Conservation (phyloP, 2,329 filamentous ascomycete species). For the Fusarium equiseti region DNA sequence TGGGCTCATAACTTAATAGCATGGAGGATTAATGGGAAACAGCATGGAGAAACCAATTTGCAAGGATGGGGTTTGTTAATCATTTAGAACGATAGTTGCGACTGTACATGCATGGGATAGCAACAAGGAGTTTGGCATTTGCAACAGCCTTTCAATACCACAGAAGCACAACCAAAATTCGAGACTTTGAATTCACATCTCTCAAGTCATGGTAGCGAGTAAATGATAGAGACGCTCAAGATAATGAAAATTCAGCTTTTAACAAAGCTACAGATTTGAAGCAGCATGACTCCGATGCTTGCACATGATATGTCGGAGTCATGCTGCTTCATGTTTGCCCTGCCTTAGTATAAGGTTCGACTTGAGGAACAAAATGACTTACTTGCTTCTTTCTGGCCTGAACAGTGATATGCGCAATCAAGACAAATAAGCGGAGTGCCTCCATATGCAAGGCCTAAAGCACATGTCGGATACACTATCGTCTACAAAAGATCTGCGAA, state of each 20-base stretch:
- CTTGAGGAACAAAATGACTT: not conserved
- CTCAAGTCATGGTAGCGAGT: not conserved
- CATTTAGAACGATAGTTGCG: not conserved
- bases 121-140: not conserved
- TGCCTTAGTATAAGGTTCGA: not conserved
- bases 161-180: not conserved
- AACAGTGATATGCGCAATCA: not conserved
- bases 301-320: not conserved
- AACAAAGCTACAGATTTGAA: not conserved
- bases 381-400: not conserved
- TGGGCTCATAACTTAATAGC: too few species aligned
- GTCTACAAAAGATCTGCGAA: not conserved
- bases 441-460: not conserved
- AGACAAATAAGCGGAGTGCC: not conserved
- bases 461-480: not conserved
- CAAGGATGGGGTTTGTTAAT: fast-evolving
- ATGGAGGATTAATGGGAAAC: too few species aligned
- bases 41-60: not conserved
- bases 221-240: not conserved
- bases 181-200: not conserved
- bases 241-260: not conserved
- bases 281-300: not conserved
- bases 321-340: too few species aligned
- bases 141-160: not conserved
- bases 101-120: not conserved